Evolutionary conservation across 768 basidiomycete genomes (phyloP), one percentile per base, ranked within the genome.

Genomic region (Leccinum obscurum): DNA sequence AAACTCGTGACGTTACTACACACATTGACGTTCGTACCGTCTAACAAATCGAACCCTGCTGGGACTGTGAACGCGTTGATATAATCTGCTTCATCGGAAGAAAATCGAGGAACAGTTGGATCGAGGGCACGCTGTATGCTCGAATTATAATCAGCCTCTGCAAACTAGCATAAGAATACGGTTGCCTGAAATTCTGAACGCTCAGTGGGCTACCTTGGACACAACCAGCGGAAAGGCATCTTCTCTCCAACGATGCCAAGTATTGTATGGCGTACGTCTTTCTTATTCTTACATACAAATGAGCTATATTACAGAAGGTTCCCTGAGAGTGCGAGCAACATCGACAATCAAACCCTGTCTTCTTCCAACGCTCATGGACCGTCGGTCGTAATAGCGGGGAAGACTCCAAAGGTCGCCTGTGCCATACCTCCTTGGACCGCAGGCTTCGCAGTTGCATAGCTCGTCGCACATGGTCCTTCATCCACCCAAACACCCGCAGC

Each of bases 1-100:
- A 15, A n/a, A 3, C 20, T 15, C 28, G n/a, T n/a, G 46, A 14
- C 10, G 49, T 34, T 28, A 72, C 81, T 64, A 85, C 85, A 71
- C 70, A 87, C 71, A 58, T 81, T 86, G 62, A 88, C 85, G 4
- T 79, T 84, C 3, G 84, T 80, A 11, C 81, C 82, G 17, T 70
- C 64, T 28, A 75, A 62, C 48, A 87, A 74, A 24, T 69, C 67
- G 37, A 87, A 76, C 24, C 83, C 84, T 22, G 79, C 81, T 17
- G 84, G 81, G 32, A 85, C 84, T 5, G 82, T 83, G 71, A 86
- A 86, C 13, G 74, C 65, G 57, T 83, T 30, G 28, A 8, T 8
- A 17, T 17, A 39, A 17, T n/a, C 39, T 41, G 9, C 3, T 41
- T 41, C 39, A n/a, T 41, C 39, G 7, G 7, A 39, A n/a, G 17